phyloP scores from a whole-genome alignment of 495 filamentous ascomycete genomes.

The Aspergillus panamensis region DNA sequence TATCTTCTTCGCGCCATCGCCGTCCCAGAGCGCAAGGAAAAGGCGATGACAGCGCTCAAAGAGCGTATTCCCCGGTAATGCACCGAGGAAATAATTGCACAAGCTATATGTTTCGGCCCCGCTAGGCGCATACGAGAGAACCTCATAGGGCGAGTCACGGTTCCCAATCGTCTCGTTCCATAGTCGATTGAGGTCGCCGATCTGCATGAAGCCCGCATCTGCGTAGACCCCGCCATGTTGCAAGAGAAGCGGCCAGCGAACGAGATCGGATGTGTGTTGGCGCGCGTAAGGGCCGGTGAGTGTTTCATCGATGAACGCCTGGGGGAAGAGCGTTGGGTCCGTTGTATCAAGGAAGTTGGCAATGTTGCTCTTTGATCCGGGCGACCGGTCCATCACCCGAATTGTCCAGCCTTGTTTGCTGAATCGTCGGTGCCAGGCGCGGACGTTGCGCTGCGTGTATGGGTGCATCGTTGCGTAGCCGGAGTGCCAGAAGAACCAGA shows the following conservation, averaged over 20 bases:
- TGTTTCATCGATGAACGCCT: conserved; percentile 44
- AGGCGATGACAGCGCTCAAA: conserved; percentile 49
- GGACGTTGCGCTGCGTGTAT: conserved; percentile 53
- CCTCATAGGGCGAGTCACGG: conserved; percentile 42
- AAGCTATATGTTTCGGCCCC: conserved; percentile 31
- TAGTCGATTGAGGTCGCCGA: conserved; percentile 51
- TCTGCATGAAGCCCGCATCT: conserved; percentile 53
- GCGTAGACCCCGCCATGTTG: conserved; percentile 56
- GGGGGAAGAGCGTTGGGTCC: conserved; percentile 43
- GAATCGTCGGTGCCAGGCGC: conserved; percentile 53
- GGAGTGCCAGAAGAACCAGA: conserved; percentile 57
- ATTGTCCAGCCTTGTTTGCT: conserved; percentile 49
- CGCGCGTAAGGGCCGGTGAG: conserved; percentile 45
- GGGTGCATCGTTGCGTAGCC: conserved; percentile 45
- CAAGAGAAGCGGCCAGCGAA: conserved; percentile 52
- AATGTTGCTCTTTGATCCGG: conserved; percentile 44
- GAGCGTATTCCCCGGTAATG: conserved; percentile 40
- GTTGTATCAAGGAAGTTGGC: conserved; percentile 45
- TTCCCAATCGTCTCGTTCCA: conserved; percentile 48
- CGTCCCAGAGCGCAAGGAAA: conserved; percentile 48
- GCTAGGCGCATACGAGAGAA: conserved; percentile 45
- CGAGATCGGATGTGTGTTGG: conserved; percentile 55
- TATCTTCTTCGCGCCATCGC: no score
- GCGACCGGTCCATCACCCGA: conserved; percentile 45
- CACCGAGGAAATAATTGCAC: conserved; percentile 49